Conservation (phyloP, 2,329 filamentous ascomycete genomes). For the Ramularia endophylla region DNA sequence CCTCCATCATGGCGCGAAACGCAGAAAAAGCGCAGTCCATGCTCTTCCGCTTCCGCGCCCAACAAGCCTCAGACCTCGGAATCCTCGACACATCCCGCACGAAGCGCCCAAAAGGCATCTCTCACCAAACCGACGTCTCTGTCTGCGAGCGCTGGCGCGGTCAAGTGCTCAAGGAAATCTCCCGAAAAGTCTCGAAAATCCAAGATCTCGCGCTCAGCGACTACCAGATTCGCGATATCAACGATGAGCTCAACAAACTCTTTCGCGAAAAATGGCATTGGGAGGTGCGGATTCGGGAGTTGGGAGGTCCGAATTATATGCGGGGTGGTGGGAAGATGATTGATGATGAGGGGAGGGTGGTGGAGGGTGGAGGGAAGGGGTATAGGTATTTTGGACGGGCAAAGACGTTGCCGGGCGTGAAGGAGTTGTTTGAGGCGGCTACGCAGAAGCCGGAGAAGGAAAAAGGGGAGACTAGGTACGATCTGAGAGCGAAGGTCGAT, state of each 20-base stretch:
- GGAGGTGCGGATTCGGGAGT: slow-evolving; percentile 91
- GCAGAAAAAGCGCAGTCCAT: slow-evolving; percentile 99
- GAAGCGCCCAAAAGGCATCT: slow-evolving; percentile 86
- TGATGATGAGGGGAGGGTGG: slow-evolving; percentile 52
- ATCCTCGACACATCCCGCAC: slow-evolving; percentile 91
- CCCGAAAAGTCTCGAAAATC: slow-evolving; percentile 92
- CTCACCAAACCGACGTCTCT: slow-evolving; percentile 75
- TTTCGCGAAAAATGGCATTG: slow-evolving; percentile 99
- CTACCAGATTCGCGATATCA: slow-evolving; percentile 95
- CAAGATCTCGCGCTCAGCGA: slow-evolving; percentile 88
- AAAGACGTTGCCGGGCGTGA: slow-evolving; percentile 84
- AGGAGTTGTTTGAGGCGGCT: slow-evolving; percentile 87
- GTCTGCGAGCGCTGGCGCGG: slow-evolving; percentile 97
- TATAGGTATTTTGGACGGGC: slow-evolving; percentile 94
- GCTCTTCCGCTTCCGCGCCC: slow-evolving; percentile 99
- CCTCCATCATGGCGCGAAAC: slow-evolving; percentile 65
- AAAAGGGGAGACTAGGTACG: slow-evolving; percentile 60
- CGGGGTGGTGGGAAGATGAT: slow-evolving; percentile 51
- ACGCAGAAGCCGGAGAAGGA: slow-evolving; percentile 49
- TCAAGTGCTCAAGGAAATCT: slow-evolving; percentile 94
- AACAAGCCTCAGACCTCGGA: slow-evolving; percentile 90
- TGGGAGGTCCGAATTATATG: slow-evolving; percentile 98
- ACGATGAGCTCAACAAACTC: slow-evolving; percentile 98
- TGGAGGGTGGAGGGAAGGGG: slow-evolving; percentile 69
- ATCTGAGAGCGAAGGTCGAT: slow-evolving; percentile 72